Base-by-base conservation (phyloP, 2,329 filamentous ascomycete species). In the Pseudogymnoascus sp. region DNA sequence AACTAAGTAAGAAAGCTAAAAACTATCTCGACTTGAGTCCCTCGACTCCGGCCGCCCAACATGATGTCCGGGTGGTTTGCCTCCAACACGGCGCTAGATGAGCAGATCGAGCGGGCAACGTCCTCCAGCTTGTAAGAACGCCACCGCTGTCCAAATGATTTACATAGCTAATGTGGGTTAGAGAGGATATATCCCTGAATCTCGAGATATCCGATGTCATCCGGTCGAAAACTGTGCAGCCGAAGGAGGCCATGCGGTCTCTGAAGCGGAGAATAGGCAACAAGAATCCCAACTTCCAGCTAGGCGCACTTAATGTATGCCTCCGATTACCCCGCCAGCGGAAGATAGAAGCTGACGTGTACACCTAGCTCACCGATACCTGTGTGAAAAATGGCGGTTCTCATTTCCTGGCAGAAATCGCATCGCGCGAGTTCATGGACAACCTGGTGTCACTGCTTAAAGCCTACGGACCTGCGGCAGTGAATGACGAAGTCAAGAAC, bases 181-280 rank as follows among this genome's bases (percentile, higher is more conserved):
- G 91, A 69, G 93, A 99, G 78, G 93, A 99, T 73, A 97, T 99
- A 75, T 89, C 95, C 41, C 85, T 97, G 69, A 97, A 97, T 75
- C 87, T 99, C 72, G 95, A 99, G 77, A 97, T 99, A 70, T 97
- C 93, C 75, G 95, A 99, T 79, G 82, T 96, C 70, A 97, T 99
- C 76, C 87, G 95, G 70, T 97, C 93, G 72, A 97, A 97, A 80
- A 96, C 92, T 16, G 93, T 99, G 60, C 92, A 93, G 75, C 93
- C 95, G 61, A 97, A 93, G 77, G 95, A 99, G 77, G 95, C 95
- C 66, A 99, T 99, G 95, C 90, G 92, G 75, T 93, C 91, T 45
- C 80, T 99, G 71, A 97, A 97, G 79, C 87, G 87, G 74, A 88
- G 95, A 75, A 92, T 99, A 80, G 92, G 91, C 77, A 92, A 96